These are phyloP conservation scores for Knoxia roxburghii DNA, from an alignment of 257 asterid genomes.

Conservation along the genomic window DNA sequence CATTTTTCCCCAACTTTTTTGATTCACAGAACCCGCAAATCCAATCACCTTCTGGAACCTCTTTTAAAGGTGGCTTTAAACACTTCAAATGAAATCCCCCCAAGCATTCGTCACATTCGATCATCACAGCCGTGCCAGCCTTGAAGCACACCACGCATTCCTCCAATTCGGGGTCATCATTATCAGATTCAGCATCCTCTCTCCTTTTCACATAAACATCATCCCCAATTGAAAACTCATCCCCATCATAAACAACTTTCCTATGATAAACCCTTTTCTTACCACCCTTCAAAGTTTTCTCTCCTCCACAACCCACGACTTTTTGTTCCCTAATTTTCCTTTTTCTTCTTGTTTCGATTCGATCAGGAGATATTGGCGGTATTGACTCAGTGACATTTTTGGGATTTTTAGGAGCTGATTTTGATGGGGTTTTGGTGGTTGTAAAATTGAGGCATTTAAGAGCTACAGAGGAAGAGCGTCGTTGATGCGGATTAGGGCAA, in stretches of 20 bases:
- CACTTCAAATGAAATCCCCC: slow-evolving; percentile 92
- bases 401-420: background rate
- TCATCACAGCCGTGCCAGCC: slow-evolving; percentile 61
- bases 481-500: slow-evolving; percentile 9
- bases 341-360: slow-evolving; percentile 44
- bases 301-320: slow-evolving; percentile 18
- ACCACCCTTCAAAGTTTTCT: slow-evolving; percentile 20
- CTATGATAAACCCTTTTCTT: slow-evolving; percentile 57
- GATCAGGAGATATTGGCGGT: slow-evolving; percentile 49
- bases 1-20: slow-evolving; percentile 39
- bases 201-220: slow-evolving; percentile 80
- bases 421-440: slow-evolving; percentile 15
- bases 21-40: slow-evolving; percentile 62
- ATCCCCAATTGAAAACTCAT: slow-evolving; percentile 65
- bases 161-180: slow-evolving; percentile 70
- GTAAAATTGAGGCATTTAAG: slow-evolving; percentile 30
- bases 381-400: slow-evolving; percentile 25
- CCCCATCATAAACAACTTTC: slow-evolving; percentile 65
- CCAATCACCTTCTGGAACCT: slow-evolving; percentile 94
- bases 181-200: slow-evolving; percentile 56
- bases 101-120: slow-evolving; percentile 92
- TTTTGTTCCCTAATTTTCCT: slow-evolving; percentile 30
- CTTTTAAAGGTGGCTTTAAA: slow-evolving; percentile 66
- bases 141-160: slow-evolving; percentile 82
- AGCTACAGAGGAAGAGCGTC: slow-evolving; percentile 4